A percentile compares a stretch with the other conserved stretches of the same genome.
These are phyloP conservation scores for Psidium guajava DNA, from an alignment of 345 rosid species.

Conservation along the genomic window DNA sequence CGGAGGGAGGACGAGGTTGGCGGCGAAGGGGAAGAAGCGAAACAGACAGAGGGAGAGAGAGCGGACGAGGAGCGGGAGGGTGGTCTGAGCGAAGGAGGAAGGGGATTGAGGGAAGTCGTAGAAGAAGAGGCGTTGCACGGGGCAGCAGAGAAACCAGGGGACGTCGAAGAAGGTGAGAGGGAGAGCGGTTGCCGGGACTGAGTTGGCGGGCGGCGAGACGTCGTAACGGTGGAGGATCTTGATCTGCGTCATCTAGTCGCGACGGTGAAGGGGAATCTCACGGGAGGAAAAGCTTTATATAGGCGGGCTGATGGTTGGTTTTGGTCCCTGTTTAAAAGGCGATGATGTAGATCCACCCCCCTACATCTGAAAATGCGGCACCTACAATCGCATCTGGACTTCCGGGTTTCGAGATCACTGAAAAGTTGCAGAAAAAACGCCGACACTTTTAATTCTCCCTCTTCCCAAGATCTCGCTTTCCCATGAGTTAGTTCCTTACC, in stretches of 20 bases:
- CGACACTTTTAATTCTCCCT: too few species aligned
- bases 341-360: too few species aligned
- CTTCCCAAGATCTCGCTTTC: too few species aligned
- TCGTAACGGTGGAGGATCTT: slow-evolving; percentile 7
- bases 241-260: neutral
- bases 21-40: slow-evolving; percentile 32
- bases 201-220: slow-evolving; percentile 21
- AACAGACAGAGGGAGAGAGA: slow-evolving; percentile 34
- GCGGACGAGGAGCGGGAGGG: slow-evolving; percentile 26
- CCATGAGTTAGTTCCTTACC: too few species aligned
- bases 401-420: too few species aligned
- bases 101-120: slow-evolving; percentile 21
- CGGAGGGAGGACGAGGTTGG: slow-evolving; percentile 7
- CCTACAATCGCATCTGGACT: too few species aligned
- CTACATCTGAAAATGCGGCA: too few species aligned
- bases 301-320: too few species aligned
- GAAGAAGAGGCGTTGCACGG: slow-evolving; percentile 14
- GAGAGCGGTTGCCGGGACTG: slow-evolving; percentile 12
- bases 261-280: neutral
- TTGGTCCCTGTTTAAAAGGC: too few species aligned
- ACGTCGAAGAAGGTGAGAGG: slow-evolving; percentile 33
- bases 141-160: slow-evolving; percentile 11
- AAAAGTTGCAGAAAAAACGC: too few species aligned
- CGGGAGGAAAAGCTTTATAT: too few species aligned
- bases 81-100: slow-evolving; percentile 7